These are phyloP conservation scores for Tuber magnatum DNA, from an alignment of 495 filamentous ascomycete genomes.

Conservation along the genomic window DNA sequence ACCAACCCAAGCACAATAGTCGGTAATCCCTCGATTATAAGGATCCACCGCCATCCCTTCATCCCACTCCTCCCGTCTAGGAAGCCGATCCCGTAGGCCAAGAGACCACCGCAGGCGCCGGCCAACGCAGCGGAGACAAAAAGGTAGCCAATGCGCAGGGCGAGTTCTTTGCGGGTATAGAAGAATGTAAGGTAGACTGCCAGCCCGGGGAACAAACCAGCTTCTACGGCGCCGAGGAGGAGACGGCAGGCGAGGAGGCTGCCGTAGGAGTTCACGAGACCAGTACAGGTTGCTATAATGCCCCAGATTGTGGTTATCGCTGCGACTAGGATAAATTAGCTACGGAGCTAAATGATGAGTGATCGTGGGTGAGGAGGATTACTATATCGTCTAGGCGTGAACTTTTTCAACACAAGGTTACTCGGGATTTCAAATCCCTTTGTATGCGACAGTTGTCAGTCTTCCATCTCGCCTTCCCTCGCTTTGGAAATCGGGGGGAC, in stretches of 20 bases:
- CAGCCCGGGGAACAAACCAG: conserved; percentile 64
- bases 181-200: conserved; percentile 67
- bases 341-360: neutral
- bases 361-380: neutral
- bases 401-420: conserved; percentile 58
- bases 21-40: conserved; percentile 67
- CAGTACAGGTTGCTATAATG: conserved; percentile 61
- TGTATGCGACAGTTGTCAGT: neutral
- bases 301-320: conserved; percentile 62
- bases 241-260: conserved; percentile 53
- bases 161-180: conserved; percentile 66
- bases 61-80: conserved; percentile 62
- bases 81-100: conserved; percentile 63
- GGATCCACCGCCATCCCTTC: conserved; percentile 58
- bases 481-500: neutral
- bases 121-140: conserved; percentile 70
- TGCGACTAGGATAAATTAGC: conserved; percentile 46
- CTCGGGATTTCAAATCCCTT: conserved; percentile 55
- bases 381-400: conserved; percentile 57
- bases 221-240: conserved; percentile 58
- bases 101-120: conserved; percentile 66
- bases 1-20: conserved; percentile 57
- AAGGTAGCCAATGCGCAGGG: conserved; percentile 65
- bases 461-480: neutral
- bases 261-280: conserved; percentile 55